Evolutionary conservation across 352 stramenopile genomes (phyloP).

Genomic region (Pythium sukuiense): DNA sequence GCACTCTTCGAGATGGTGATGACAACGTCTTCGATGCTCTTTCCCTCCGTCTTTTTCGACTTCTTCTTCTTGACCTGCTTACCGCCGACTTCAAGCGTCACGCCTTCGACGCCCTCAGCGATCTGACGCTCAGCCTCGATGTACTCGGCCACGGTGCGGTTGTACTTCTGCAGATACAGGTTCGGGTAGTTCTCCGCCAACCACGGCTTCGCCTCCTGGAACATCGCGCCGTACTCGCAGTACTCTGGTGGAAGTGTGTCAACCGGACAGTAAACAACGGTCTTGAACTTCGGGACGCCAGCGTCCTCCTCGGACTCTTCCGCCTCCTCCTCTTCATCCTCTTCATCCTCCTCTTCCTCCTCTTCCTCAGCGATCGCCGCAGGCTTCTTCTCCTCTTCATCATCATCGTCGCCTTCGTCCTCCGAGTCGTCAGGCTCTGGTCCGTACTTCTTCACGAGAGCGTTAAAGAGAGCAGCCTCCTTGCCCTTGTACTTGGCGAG

Average conservation of each 20-base stretch:
- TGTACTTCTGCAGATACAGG: constrained; percentile 83
- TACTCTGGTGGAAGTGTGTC: constrained; percentile 84
- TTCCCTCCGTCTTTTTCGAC: constrained; percentile 72
- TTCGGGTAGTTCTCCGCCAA: constrained; percentile 69
- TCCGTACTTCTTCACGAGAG: constrained; percentile 84
- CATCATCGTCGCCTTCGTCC: constrained; percentile 58
- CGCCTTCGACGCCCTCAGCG: constrained; percentile 70
- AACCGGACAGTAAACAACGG: constrained; percentile 81
- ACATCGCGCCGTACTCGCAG: constrained; percentile 85
- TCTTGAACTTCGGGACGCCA: constrained; percentile 50
- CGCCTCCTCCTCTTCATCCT: constrained; percentile 46
- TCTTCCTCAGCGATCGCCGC: constrained; percentile 18
- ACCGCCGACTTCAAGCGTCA: constrained; percentile 68
- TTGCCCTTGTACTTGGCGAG: constrained; percentile 83
- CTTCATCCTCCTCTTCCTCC: constrained; percentile 31
- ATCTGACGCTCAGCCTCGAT: constrained; percentile 81
- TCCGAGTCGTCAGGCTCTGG: constrained; percentile 76
- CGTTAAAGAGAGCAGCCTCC: constrained; percentile 76
- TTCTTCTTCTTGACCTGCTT: constrained; percentile 87
- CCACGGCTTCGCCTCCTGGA: constrained; percentile 85
- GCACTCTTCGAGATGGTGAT: constrained; percentile 72
- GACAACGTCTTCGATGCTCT: constrained; percentile 66
- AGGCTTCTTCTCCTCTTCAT: constrained; percentile 22
- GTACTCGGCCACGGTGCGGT: constrained; percentile 75
- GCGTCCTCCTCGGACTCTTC: constrained; percentile 40